phyloP scores from a whole-genome alignment of 1,284 basidiomycete genomes.

The Apiotrichum sp. region DNA sequence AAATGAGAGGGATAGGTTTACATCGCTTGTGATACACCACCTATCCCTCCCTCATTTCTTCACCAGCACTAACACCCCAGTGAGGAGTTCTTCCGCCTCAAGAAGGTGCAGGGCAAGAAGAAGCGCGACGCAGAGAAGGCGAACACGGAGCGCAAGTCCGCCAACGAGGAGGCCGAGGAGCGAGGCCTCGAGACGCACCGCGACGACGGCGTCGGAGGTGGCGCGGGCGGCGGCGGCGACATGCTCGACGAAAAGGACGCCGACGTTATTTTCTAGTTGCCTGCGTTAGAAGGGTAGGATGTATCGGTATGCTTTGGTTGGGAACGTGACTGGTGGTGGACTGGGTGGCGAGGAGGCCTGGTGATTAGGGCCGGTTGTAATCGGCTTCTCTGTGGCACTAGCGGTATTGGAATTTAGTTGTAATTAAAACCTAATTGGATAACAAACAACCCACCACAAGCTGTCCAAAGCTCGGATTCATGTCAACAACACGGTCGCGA shows the following conservation, averaged over 20 bases:
- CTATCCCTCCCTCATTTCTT: not conserved
- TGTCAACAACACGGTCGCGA: too few relatives aligned
- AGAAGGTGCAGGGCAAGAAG: slow-evolving; percentile 97
- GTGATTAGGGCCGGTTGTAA: too few relatives aligned
- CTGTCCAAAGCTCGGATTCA: too few relatives aligned
- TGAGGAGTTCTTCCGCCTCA: slow-evolving; percentile 93
- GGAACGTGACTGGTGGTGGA: not conserved
- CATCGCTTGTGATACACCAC: not conserved
- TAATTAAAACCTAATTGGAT: too few relatives aligned
- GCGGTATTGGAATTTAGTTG: too few relatives aligned
- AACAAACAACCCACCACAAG: too few relatives aligned
- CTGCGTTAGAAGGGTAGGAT: not conserved
- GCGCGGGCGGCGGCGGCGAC: slow-evolving; percentile 50
- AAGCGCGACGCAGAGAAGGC: slow-evolving; percentile 59
- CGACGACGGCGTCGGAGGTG: slow-evolving; percentile 45
- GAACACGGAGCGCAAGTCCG: slow-evolving; percentile 22
- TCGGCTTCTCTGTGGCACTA: too few relatives aligned
- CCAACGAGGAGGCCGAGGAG: slow-evolving; percentile 28
- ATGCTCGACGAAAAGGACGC: slow-evolving; percentile 77
- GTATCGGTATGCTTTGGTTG: too few relatives aligned
- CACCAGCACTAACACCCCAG: slow-evolving; percentile 14
- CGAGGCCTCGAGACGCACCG: slow-evolving; percentile 44
- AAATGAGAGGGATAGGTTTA: too few relatives aligned
- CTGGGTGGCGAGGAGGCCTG: too few relatives aligned
- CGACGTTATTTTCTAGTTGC: slow-evolving; percentile 75